A percentile compares a stretch with the other conserved stretches of the same genome.
phyloP scores from a whole-genome alignment of 441 rosid species.

The Corymbia citriodora region DNA sequence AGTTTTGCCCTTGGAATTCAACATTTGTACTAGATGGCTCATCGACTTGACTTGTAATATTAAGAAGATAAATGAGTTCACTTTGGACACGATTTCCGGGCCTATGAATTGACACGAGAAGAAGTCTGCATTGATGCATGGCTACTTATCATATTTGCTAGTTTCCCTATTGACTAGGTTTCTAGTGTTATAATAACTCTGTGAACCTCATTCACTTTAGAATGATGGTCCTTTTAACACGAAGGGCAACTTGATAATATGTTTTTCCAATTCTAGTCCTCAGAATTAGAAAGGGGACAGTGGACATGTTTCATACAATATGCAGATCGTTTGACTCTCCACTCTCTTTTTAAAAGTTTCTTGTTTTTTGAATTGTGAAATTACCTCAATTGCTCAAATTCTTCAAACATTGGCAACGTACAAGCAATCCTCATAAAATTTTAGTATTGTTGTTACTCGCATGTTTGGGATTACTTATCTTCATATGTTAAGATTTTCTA shows the following conservation, averaged over 20 bases:
- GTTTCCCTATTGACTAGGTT: not conserved
- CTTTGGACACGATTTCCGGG: not conserved
- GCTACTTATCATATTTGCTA: not conserved
- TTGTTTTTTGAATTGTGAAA: not conserved
- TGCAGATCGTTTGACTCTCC: not conserved
- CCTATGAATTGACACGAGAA: not conserved
- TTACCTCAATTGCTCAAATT: not conserved
- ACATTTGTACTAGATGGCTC: not conserved
- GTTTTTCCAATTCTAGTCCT: not conserved
- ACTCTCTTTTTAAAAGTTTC: not conserved
- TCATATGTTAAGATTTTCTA: not conserved
- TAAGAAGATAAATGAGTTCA: not conserved
- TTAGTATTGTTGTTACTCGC: not conserved
- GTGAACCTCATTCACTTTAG: not conserved
- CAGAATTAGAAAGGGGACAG: too few species aligned
- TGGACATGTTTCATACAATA: not conserved
- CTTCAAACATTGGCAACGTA: not conserved
- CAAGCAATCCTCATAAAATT: not conserved
- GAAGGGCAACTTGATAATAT: not conserved
- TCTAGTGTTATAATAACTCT: not conserved
- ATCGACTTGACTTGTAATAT: not conserved
- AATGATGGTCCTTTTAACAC: not conserved
- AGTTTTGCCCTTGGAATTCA: not conserved
- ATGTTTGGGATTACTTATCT: not conserved
- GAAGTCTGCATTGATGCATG: not conserved